phyloP scores from a whole-genome alignment of 352 stramenopile genomes.

The Globisporangium paroecandrum region DNA sequence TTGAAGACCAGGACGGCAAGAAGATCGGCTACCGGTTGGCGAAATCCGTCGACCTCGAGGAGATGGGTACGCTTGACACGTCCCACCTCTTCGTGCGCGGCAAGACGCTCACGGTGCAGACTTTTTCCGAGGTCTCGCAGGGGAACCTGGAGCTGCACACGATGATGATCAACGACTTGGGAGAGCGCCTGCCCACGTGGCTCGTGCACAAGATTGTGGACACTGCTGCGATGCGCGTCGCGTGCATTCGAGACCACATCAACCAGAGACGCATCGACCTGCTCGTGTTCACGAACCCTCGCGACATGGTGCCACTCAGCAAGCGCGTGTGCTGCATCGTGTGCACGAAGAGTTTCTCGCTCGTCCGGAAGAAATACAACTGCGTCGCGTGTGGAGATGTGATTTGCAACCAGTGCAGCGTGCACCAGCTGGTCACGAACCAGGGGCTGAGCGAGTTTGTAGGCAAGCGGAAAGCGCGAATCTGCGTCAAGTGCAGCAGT shows the following conservation, averaged over 20 bases:
- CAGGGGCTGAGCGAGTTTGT: slow-evolving; percentile 41
- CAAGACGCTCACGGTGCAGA: slow-evolving; percentile 76
- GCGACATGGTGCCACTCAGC: slow-evolving; percentile 68
- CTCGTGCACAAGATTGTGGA: slow-evolving; percentile 84
- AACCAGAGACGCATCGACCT: slow-evolving; percentile 73
- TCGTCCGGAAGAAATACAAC: slow-evolving; percentile 86
- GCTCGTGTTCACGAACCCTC: slow-evolving; percentile 59
- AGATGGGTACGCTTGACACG: slow-evolving; percentile 38
- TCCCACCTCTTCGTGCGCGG: slow-evolving; percentile 61
- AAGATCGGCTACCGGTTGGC: slow-evolving; percentile 66
- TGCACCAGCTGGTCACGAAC: slow-evolving; percentile 68
- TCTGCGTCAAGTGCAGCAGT: slow-evolving; percentile 76
- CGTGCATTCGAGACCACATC: slow-evolving; percentile 74
- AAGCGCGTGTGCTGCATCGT: slow-evolving; percentile 77
- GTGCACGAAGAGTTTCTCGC: slow-evolving; percentile 80
- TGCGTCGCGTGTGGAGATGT: slow-evolving; percentile 78
- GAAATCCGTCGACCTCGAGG: slow-evolving; percentile 73
- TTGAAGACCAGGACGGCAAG: slow-evolving; percentile 55
- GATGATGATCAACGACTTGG: slow-evolving; percentile 82
- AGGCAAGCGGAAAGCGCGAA: slow-evolving; percentile 69
- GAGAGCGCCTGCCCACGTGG: slow-evolving; percentile 70
- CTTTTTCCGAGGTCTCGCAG: slow-evolving; percentile 53
- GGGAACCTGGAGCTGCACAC: slow-evolving; percentile 68
- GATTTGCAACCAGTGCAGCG: slow-evolving; percentile 77
- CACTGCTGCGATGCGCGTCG: slow-evolving; percentile 64